phyloP scores from a whole-genome alignment of 352 stramenopile genomes.

The Globisporangium radiosum region DNA sequence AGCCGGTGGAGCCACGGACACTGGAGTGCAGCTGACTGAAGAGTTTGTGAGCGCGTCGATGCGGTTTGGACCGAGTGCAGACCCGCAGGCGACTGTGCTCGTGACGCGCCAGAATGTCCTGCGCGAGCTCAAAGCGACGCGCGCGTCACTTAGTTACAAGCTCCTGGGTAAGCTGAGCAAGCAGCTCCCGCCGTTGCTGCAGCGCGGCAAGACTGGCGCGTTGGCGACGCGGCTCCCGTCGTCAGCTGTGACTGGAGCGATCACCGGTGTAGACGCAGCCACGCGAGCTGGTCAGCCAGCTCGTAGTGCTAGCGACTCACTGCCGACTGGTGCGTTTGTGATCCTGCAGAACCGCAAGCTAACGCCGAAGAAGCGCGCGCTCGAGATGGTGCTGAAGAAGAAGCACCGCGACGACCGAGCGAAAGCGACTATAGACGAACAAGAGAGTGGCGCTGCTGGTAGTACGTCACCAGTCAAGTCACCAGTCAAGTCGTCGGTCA shows the following conservation, averaged over 20 bases:
- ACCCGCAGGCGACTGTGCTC: conserved; percentile 46
- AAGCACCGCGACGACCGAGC: conserved; percentile 39
- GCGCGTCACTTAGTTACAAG: conserved; percentile 65
- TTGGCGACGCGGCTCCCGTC: too few relatives aligned
- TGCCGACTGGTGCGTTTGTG: conserved; percentile 40
- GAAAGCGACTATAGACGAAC: not conserved
- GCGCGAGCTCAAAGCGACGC: conserved; percentile 61
- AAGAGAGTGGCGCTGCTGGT: not conserved
- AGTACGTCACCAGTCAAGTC: conserved; percentile 2
- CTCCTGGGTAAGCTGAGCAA: conserved; percentile 54
- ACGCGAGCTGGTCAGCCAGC: not conserved
- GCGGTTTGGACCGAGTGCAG: conserved; percentile 40
- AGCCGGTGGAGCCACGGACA: not conserved
- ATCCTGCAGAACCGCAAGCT: conserved; percentile 63
- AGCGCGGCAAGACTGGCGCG: conserved; percentile 14
- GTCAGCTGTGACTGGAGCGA: not conserved
- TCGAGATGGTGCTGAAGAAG: conserved; percentile 63
- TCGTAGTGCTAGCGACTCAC: too few relatives aligned
- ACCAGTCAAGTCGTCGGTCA: not conserved
- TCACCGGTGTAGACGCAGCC: not conserved
- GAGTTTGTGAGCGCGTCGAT: conserved; percentile 53
- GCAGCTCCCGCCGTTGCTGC: conserved; percentile 31
- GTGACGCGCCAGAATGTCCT: conserved; percentile 73
- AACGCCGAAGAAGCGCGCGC: conserved; percentile 56
- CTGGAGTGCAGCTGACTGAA: conserved; percentile 13